These are phyloP conservation scores for Plectosphaerella plurivora DNA, from an alignment of 2,329 filamentous ascomycete genomes.

Conservation along the genomic window DNA sequence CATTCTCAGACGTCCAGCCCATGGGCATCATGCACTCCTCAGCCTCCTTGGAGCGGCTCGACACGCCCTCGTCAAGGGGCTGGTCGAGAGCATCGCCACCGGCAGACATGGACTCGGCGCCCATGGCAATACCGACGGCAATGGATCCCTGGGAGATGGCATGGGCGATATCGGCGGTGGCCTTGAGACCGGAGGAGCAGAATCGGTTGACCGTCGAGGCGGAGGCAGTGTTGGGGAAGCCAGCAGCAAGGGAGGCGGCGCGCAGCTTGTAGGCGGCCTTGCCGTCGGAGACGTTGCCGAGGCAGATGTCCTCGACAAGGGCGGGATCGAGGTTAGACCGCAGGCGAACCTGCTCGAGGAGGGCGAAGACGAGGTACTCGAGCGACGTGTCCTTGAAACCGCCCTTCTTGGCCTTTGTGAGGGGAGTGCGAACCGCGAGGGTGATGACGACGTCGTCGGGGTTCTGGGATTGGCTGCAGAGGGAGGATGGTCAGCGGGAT, in stretches of 20 bases:
- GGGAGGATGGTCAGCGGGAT: slow-evolving; percentile 11
- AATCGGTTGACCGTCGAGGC: slow-evolving; percentile 88
- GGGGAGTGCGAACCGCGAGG: slow-evolving; percentile 80
- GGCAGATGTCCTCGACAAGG: slow-evolving; percentile 82
- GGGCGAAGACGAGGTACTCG: slow-evolving; percentile 79
- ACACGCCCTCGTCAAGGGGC: slow-evolving; percentile 74
- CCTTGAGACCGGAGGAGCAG: slow-evolving; percentile 95
- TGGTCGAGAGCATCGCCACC: slow-evolving; percentile 65
- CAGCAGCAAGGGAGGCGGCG: slow-evolving; percentile 82
- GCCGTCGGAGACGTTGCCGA: slow-evolving; percentile 85
- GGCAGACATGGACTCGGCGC: slow-evolving; percentile 82
- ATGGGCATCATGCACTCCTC: slow-evolving; percentile 89
- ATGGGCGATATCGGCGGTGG: slow-evolving; percentile 90
- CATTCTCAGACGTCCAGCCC: slow-evolving; percentile 97
- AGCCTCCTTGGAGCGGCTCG: slow-evolving; percentile 68
- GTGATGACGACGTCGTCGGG: slow-evolving; percentile 97
- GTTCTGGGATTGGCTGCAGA: slow-evolving; percentile 76
- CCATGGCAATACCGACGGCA: slow-evolving; percentile 80
- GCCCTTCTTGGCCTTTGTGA: slow-evolving; percentile 85
- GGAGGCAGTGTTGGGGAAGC: slow-evolving; percentile 84
- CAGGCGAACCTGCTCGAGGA: slow-evolving; percentile 71
- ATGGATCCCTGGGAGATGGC: slow-evolving; percentile 78
- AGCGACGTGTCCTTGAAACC: slow-evolving; percentile 92
- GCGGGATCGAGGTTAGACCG: slow-evolving; percentile 74
- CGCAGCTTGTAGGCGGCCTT: slow-evolving; percentile 90